Evolutionary conservation across 1,284 basidiomycete genomes (phyloP), one percentile per base, ranked within the genome.

Genomic region (Ceratobasidium sp.): DNA sequence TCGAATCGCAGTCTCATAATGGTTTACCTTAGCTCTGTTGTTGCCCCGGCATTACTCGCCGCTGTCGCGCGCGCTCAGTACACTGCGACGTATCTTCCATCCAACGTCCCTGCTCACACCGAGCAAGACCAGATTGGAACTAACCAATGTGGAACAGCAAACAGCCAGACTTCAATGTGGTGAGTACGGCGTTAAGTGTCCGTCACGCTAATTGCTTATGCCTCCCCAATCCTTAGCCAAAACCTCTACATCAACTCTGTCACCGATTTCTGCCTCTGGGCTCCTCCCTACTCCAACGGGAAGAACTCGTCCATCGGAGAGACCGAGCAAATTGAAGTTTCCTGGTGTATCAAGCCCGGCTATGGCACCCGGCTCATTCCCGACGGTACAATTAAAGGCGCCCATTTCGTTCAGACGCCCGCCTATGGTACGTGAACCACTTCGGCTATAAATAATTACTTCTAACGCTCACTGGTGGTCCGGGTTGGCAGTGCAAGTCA

Each of bases 331-430:
- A 74, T 78, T 11, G 80, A 80, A 48, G 80, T 83, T 6, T 77
- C 82, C 19, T 83, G 81, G 79, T 83, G 82, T 75, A 77, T 81
- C 53, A 81, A 82, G 53, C 78, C 80, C 29, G 82, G 82, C 14
- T 82, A 82, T 54, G 83, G 83, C 6, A 86, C 85, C 0, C 80
- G 85, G 24, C 76, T 86, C 41, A 85, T 86, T 62, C 85, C 85
- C 47, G 78, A 81, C 19, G 84, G 85, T 4, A 82, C 85, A 17
- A 80, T 86, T 78, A 79, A 78, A 51, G 80, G 82, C 24, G 85
- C 84, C 1, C 85, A 86, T 79, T 87, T 85, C 75, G 80, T 85
- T 75, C 82, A 84, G 75, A 84, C 84, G 41, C 79, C 79, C 44
- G 81, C 78, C 71, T 77, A 77, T 45, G 76, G 75, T 57, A 51